Percentiles rank a stretch among this genome's conserved stretches.
Evolutionary conservation across 1,284 basidiomycete genomes (phyloP).

Genomic region (Papiliotrema laurentii): DNA sequence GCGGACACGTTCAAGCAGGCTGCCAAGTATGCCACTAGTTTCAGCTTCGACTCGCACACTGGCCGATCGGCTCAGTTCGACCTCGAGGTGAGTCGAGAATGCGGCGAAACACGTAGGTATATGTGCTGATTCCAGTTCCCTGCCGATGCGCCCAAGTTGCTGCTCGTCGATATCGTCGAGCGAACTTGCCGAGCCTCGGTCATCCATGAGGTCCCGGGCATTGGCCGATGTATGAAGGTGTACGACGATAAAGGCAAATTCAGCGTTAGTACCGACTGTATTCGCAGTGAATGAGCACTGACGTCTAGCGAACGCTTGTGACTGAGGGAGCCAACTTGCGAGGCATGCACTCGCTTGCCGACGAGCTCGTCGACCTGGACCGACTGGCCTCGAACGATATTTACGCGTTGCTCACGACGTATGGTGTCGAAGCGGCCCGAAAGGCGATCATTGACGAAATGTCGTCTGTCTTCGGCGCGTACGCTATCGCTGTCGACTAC

Average conservation of each 20-base stretch:
- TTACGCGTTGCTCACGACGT: slow-evolving; percentile 83
- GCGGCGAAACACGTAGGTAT: slow-evolving; percentile 51
- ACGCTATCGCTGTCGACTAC: slow-evolving; percentile 93
- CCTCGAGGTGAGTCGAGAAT: slow-evolving; percentile 61
- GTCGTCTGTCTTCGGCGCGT: slow-evolving; percentile 88
- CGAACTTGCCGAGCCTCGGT: slow-evolving; percentile 74
- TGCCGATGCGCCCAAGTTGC: slow-evolving; percentile 70
- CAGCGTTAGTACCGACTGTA: slow-evolving; percentile 25
- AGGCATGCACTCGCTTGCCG: slow-evolving; percentile 84
- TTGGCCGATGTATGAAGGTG: slow-evolving; percentile 58
- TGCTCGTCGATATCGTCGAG: slow-evolving; percentile 88
- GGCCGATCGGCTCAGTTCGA: slow-evolving; percentile 69
- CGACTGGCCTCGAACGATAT: slow-evolving; percentile 93
- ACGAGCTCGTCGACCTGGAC: slow-evolving; percentile 74
- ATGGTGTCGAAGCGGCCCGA: slow-evolving; percentile 96
- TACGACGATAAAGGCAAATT: slow-evolving; percentile 48
- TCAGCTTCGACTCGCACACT: slow-evolving; percentile 62
- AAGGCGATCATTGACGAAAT: slow-evolving; percentile 83
- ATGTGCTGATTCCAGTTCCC: slow-evolving; percentile 55
- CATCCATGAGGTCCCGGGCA: slow-evolving; percentile 80
- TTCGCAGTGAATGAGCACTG: not conserved
- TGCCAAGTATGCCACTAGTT: slow-evolving; percentile 56
- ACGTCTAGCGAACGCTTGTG: slow-evolving; percentile 44
- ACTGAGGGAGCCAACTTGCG: slow-evolving; percentile 82
- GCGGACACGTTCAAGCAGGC: slow-evolving; percentile 52